These are phyloP conservation scores for Curvularia sp. DNA, from an alignment of 2,329 filamentous ascomycete genomes.

Conservation along the genomic window DNA sequence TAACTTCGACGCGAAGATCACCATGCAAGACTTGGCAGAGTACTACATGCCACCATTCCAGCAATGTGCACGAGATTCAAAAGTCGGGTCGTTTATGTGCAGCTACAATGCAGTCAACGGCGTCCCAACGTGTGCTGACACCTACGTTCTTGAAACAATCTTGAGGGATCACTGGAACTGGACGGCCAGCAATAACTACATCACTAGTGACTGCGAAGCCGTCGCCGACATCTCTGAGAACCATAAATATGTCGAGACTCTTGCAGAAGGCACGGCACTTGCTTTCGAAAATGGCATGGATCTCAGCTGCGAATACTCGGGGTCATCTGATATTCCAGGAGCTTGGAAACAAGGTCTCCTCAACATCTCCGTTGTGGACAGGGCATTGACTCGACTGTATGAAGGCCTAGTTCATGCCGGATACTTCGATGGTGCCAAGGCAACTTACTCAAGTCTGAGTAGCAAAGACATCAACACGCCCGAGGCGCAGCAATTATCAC, in stretches of 20 bases:
- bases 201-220: slow-evolving; percentile 72
- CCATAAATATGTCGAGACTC: slow-evolving; percentile 53
- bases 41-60: slow-evolving; percentile 74
- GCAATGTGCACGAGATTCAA: slow-evolving; percentile 55
- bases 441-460: slow-evolving; percentile 60
- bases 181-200: slow-evolving; percentile 66
- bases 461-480: slow-evolving; percentile 65
- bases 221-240: slow-evolving; percentile 66
- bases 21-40: slow-evolving; percentile 69
- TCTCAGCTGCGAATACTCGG: slow-evolving; percentile 58
- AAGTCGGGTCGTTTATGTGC: slow-evolving; percentile 62
- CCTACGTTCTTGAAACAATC: slow-evolving; percentile 68
- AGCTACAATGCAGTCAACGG: slow-evolving; percentile 70
- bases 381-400: slow-evolving; percentile 61
- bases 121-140: slow-evolving; percentile 68
- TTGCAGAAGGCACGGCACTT: slow-evolving; percentile 54
- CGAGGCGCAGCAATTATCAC: slow-evolving; percentile 62
- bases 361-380: slow-evolving; percentile 57
- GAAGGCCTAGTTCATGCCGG: slow-evolving; percentile 63
- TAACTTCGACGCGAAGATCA: slow-evolving; percentile 64
- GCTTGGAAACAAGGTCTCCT: slow-evolving; percentile 36
- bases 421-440: slow-evolving; percentile 62
- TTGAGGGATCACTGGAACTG: slow-evolving; percentile 72
- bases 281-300: slow-evolving; percentile 62
- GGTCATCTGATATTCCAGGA: slow-evolving; percentile 39